Evolutionary conservation across 2,329 filamentous ascomycete genomes (phyloP).

Genomic region (Cladophialophora carrionii): DNA sequence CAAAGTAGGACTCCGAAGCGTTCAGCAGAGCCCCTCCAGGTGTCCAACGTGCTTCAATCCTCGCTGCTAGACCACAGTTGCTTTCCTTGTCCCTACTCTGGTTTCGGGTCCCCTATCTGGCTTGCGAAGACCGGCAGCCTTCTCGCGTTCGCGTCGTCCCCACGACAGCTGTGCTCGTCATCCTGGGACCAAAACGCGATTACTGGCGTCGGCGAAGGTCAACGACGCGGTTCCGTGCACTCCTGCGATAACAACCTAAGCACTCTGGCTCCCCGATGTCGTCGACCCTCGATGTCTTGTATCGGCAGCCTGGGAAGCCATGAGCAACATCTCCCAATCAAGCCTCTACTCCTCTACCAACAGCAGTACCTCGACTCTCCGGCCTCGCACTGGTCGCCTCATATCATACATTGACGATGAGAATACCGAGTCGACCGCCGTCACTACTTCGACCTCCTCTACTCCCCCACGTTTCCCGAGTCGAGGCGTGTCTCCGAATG

Average conservation of each 20-base stretch:
- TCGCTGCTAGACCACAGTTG: not conserved
- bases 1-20: constrained; percentile 9
- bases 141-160: not conserved
- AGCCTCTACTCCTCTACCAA: constrained; percentile 33
- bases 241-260: not conserved
- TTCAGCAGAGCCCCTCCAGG: not conserved
- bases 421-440: constrained; percentile 40
- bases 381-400: constrained; percentile 50
- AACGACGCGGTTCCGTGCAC: not conserved
- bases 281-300: constrained; percentile 29
- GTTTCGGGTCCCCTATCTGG: not conserved
- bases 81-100: not conserved
- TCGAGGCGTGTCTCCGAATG: constrained; percentile 48
- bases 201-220: not conserved
- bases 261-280: constrained; percentile 29
- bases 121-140: not conserved
- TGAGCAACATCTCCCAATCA: constrained; percentile 36
- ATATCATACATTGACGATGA: constrained; percentile 49
- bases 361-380: constrained; percentile 45
- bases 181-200: not conserved
- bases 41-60: not conserved
- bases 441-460: constrained; percentile 41
- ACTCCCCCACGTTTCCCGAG: constrained; percentile 44
- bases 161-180: not conserved
- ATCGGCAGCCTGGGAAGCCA: constrained; percentile 34